phyloP scores from a whole-genome alignment of 805 yeast species.

The Pichia eremophila region DNA sequence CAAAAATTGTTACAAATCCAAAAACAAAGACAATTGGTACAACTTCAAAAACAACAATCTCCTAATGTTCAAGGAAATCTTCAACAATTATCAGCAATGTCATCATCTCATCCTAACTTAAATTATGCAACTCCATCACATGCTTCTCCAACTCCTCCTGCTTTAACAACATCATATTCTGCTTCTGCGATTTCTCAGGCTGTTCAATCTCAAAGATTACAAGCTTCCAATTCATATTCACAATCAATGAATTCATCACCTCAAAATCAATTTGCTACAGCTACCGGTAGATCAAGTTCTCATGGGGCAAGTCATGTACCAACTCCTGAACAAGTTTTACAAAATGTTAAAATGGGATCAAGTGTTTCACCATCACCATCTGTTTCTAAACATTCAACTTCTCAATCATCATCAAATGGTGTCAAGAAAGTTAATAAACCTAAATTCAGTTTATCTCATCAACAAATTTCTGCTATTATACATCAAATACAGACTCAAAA shows the following conservation, averaged over 20 bases:
- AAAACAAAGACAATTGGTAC: conserved; percentile 32
- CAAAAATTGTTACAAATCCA: conserved; percentile 47
- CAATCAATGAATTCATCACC: conserved; percentile 2
- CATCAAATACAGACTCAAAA: conserved; percentile 57
- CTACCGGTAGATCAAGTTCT: background rate
- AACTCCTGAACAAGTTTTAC: conserved; percentile 20
- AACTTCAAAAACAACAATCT: conserved; percentile 14
- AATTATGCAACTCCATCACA: background rate
- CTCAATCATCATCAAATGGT: background rate
- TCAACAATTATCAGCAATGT: conserved; percentile 10
- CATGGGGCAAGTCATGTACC: conserved; percentile 11
- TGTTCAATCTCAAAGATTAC: background rate
- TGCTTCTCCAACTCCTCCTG: background rate
- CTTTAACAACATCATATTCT: background rate
- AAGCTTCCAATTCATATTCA: background rate
- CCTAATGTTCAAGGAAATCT: conserved; percentile 2
- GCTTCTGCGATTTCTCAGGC: background rate
- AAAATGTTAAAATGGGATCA: conserved; percentile 1
- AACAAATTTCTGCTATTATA: conserved; percentile 58
- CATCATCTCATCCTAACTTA: background rate
- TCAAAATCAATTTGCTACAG: background rate
- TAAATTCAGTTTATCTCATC: conserved; percentile 37
- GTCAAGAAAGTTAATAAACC: conserved; percentile 9
- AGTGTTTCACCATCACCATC: conserved; percentile 10
- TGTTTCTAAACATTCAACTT: background rate